A percentile compares a stretch with the other conserved stretches of the same genome.
These are phyloP conservation scores for Irpex rosettiformis DNA, from an alignment of 1,284 basidiomycete species.

Conservation along the genomic window DNA sequence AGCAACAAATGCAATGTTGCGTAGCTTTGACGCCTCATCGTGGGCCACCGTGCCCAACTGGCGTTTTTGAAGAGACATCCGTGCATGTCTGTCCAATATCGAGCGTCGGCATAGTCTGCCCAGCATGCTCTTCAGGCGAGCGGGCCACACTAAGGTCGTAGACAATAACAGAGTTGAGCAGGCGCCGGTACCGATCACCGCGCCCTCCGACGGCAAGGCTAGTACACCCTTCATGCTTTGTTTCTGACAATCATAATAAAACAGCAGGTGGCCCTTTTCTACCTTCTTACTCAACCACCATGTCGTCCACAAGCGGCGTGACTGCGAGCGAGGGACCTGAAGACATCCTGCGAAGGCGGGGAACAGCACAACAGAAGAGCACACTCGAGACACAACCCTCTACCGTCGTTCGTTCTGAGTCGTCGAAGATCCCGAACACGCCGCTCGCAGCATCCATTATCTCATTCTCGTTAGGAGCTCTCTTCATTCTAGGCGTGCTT, in stretches of 20 bases:
- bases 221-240: neutral
- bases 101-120: constrained; percentile 10
- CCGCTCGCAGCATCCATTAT: constrained; percentile 71
- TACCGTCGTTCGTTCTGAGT: constrained; percentile 29
- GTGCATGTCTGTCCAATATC: constrained; percentile 7
- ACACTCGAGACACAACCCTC: constrained; percentile 53
- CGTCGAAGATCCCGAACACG: constrained; percentile 79
- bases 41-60: constrained; percentile 31
- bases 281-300: constrained; percentile 12
- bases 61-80: constrained; percentile 18
- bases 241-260: constrained; percentile 1
- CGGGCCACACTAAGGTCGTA: neutral
- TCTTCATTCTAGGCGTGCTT: constrained; percentile 54
- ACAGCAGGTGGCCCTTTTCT: constrained; percentile 4
- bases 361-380: constrained; percentile 28
- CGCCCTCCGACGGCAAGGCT: neutral
- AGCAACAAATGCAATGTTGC: constrained; percentile 81
- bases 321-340: constrained; percentile 38
- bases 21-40: constrained; percentile 45
- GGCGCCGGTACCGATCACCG: constrained; percentile 1
- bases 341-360: constrained; percentile 42
- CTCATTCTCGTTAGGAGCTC: constrained; percentile 69
- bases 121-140: constrained; percentile 3
- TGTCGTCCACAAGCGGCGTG: constrained; percentile 7
- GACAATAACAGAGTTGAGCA: neutral